Evolutionary conservation across 2,329 filamentous ascomycete genomes (phyloP).

Genomic region (Alternaria sp.): DNA sequence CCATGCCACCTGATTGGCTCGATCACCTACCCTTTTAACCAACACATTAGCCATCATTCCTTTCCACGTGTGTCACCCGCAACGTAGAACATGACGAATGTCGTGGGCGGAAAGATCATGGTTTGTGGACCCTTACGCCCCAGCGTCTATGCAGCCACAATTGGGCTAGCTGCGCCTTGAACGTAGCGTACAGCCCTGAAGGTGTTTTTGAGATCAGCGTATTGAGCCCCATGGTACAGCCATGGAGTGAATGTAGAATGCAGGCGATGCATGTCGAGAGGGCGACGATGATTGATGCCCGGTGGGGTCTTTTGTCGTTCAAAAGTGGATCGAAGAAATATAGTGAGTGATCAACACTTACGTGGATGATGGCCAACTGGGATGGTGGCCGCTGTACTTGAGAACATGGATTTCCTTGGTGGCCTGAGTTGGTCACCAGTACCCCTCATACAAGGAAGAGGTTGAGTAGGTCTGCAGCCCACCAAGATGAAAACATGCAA

Average conservation of each 20-base stretch:
- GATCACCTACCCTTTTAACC: not conserved
- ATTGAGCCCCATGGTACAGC: not conserved
- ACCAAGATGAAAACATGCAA: not conserved
- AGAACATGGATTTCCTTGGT: not conserved
- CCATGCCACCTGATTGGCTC: not conserved
- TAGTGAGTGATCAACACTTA: not conserved
- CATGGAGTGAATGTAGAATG: not conserved
- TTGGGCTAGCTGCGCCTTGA: not conserved
- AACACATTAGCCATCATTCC: not conserved
- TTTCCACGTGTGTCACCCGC: not conserved
- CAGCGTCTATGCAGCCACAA: not conserved
- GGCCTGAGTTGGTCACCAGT: not conserved
- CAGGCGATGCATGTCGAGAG: not conserved
- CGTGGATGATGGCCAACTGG: not conserved
- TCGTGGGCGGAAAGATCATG: not conserved
- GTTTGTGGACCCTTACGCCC: not conserved
- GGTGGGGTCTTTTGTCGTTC: not conserved
- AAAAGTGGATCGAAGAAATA: not conserved
- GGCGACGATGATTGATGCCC: not conserved
- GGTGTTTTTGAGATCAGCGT: not conserved
- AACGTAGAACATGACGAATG: not conserved
- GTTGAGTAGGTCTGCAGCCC: not conserved
- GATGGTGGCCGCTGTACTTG: not conserved
- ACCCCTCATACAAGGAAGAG: not conserved
- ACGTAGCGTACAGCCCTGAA: not conserved